A percentile compares a stretch with the other conserved stretches of the same genome.
Evolutionary conservation across 345 rosid species (phyloP).

Genomic region (Cardamine resedifolia): DNA sequence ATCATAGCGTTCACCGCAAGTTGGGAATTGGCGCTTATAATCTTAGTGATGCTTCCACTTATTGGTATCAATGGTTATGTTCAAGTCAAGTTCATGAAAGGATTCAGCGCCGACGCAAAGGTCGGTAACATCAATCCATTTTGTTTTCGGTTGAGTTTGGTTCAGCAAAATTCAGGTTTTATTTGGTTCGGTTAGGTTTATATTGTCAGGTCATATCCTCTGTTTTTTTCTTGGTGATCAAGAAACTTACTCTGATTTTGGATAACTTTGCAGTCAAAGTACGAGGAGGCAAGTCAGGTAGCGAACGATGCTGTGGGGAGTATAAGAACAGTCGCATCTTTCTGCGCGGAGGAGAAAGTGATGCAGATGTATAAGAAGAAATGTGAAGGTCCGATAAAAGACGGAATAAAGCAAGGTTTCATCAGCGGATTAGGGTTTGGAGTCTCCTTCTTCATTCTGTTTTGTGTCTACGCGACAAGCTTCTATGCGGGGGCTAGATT

Average conservation of each 20-base stretch:
- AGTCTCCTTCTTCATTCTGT: slow-evolving; percentile 51
- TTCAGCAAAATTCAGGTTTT: not conserved
- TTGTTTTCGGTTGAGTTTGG: not conserved
- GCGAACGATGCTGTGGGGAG: slow-evolving; percentile 89
- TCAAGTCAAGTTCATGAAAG: slow-evolving; percentile 60
- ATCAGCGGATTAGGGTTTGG: slow-evolving; percentile 72
- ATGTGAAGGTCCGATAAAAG: slow-evolving; percentile 65
- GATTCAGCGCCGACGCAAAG: slow-evolving; percentile 82
- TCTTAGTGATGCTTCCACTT: slow-evolving; percentile 62
- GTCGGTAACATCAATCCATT: slow-evolving; percentile 29
- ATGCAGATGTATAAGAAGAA: slow-evolving; percentile 56
- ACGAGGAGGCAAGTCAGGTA: slow-evolving; percentile 87
- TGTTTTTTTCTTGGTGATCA: slow-evolving; percentile 2
- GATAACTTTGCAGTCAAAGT: slow-evolving; percentile 49
- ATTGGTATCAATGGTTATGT: slow-evolving; percentile 53
- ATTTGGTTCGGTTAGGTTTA: not conserved
- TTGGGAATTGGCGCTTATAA: slow-evolving; percentile 64
- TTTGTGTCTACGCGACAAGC: slow-evolving; percentile 50
- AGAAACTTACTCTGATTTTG: not conserved
- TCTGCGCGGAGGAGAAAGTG: slow-evolving; percentile 79
- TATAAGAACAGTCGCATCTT: slow-evolving; percentile 80
- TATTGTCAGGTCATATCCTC: not conserved
- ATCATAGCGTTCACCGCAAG: slow-evolving; percentile 64
- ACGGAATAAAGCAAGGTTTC: slow-evolving; percentile 67
- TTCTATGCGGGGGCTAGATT: slow-evolving; percentile 76